A percentile compares a stretch with the other conserved stretches of the same genome.
These are phyloP conservation scores for Lachnellula suecica DNA, from an alignment of 2,329 filamentous ascomycete genomes.

Conservation along the genomic window DNA sequence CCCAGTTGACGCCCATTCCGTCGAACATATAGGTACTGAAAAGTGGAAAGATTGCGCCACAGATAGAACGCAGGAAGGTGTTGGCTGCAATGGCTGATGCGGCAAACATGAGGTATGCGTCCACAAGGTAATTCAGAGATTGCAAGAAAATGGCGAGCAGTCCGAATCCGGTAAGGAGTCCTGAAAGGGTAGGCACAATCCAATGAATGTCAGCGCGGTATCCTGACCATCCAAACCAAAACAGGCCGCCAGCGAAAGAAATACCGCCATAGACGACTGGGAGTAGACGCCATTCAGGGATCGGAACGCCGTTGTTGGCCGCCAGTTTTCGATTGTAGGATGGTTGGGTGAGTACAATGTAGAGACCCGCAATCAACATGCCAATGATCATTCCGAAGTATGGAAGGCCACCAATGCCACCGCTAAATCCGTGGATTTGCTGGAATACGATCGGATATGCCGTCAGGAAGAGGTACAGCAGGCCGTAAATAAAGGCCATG, in stretches of 20 bases:
- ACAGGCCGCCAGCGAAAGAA: constrained; percentile 63
- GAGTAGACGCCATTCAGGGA: constrained; percentile 68
- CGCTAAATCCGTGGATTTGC: constrained; percentile 66
- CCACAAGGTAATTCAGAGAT: constrained; percentile 77
- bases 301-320: constrained; percentile 63
- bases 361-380: constrained; percentile 64
- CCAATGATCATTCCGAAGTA: constrained; percentile 84
- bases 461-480: constrained; percentile 84
- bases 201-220: constrained; percentile 53
- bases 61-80: constrained; percentile 75
- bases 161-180: constrained; percentile 68
- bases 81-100: constrained; percentile 82
- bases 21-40: constrained; percentile 73
- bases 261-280: constrained; percentile 59
- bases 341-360: constrained; percentile 63
- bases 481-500: constrained; percentile 73
- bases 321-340: constrained; percentile 68
- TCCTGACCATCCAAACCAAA: constrained; percentile 76
- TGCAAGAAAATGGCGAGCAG: constrained; percentile 83
- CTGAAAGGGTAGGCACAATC: constrained; percentile 62
- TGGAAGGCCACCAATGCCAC: constrained; percentile 71
- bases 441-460: constrained; percentile 82
- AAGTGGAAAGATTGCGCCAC: constrained; percentile 76
- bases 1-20: constrained; percentile 61
- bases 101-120: constrained; percentile 60